Conservation (phyloP, 768 basidiomycete species). For the Tricholoma furcatifolium region DNA sequence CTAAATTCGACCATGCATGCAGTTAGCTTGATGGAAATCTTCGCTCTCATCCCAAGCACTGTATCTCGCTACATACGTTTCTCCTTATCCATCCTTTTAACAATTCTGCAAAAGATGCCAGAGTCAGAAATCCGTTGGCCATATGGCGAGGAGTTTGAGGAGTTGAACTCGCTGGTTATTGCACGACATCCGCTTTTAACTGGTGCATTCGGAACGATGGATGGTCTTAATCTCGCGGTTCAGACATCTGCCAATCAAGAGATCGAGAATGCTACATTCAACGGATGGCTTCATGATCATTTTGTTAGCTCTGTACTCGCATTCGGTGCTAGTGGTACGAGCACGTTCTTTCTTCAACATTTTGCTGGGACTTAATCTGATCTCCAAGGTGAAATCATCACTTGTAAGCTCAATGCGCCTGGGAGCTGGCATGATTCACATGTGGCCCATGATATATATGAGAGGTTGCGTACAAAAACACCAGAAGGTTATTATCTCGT, state of each 20-base stretch:
- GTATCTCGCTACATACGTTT: neutral
- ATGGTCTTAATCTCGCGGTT: neutral
- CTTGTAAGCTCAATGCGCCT: slow-evolving; percentile 34
- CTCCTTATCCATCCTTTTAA: neutral
- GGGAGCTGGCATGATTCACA: slow-evolving; percentile 50
- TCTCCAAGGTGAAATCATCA: slow-evolving; percentile 41
- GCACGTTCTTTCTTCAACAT: too few relatives aligned
- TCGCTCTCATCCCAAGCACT: neutral
- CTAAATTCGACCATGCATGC: neutral
- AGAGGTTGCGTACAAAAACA: slow-evolving; percentile 28
- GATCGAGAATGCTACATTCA: slow-evolving; percentile 7
- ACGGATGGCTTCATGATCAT: slow-evolving; percentile 2
- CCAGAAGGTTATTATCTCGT: slow-evolving; percentile 42
- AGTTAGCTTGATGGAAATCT: neutral
- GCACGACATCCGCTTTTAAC: slow-evolving; percentile 1
- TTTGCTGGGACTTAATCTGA: neutral
- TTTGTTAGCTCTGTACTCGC: slow-evolving; percentile 2
- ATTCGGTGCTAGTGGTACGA: neutral
- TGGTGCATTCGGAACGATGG: slow-evolving; percentile 3
- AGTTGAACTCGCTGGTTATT: neutral
- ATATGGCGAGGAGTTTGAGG: neutral
- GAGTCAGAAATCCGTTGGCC: neutral
- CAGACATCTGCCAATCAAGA: neutral
- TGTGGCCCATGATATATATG: slow-evolving; percentile 38
- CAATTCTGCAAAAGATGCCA: neutral